phyloP scores from a whole-genome alignment of 176 grass and related monocot genomes.

The Ensete glaucum region DNA sequence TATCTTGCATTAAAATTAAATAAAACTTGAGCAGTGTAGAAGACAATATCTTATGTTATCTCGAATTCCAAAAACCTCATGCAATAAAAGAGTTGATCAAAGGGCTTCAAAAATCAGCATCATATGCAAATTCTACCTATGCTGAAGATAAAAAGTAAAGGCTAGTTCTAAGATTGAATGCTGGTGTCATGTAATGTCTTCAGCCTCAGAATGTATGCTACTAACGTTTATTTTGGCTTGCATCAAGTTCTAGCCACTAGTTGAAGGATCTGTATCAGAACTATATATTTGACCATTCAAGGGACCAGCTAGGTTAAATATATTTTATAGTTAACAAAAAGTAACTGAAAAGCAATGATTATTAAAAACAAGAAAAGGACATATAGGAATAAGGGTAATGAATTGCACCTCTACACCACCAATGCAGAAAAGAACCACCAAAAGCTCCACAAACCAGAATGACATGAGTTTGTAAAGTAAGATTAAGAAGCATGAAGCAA shows the following conservation, averaged over 20 bases:
- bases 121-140: background rate
- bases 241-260: background rate
- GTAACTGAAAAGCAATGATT: constrained; percentile 2
- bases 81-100: background rate
- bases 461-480: constrained; percentile 90
- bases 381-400: constrained; percentile 7
- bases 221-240: background rate
- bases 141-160: background rate
- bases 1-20: background rate
- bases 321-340: background rate
- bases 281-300: background rate
- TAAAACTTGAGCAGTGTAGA: background rate
- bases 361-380: constrained; percentile 13
- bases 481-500: constrained; percentile 89
- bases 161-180: background rate
- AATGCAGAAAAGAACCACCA: constrained; percentile 95
- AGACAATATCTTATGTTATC: background rate
- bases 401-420: constrained; percentile 84
- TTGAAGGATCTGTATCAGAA: background rate
- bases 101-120: background rate
- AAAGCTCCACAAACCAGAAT: constrained; percentile 86
- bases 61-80: background rate
- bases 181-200: background rate
- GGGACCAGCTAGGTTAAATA: background rate
- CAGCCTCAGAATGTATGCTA: background rate